Conservation (phyloP, 306 rosid genomes). For the Malus asiatica region DNA sequence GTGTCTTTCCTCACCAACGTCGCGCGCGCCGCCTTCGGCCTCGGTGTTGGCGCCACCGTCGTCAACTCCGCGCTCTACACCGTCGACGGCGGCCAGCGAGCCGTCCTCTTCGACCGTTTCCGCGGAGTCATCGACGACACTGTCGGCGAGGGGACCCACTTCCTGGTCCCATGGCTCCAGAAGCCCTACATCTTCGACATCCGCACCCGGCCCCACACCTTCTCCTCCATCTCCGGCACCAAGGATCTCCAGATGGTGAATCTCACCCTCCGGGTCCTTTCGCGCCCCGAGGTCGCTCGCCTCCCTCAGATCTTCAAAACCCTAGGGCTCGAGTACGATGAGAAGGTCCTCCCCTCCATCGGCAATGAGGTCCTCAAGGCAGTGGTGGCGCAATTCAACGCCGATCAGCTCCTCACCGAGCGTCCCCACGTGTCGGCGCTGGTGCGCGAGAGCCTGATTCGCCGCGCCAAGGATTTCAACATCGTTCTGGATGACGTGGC, state of each 20-base stretch:
- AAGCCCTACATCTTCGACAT: constrained; percentile 90
- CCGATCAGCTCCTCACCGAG: constrained; percentile 88
- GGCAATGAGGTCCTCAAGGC: constrained; percentile 88
- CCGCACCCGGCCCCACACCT: constrained; percentile 79
- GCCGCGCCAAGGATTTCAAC: constrained; percentile 78
- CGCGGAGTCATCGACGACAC: constrained; percentile 70
- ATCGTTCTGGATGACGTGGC: constrained; percentile 83
- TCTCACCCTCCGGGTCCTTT: constrained; percentile 72
- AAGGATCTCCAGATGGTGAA: constrained; percentile 93
- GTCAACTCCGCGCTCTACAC: constrained; percentile 69
- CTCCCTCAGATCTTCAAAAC: constrained; percentile 70
- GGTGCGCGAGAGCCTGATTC: constrained; percentile 65
- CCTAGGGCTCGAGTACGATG: constrained; percentile 90
- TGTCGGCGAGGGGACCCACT: constrained; percentile 70
- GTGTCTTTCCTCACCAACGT: constrained; percentile 49
- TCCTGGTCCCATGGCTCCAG: constrained; percentile 91
- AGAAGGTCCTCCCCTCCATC: constrained; percentile 86
- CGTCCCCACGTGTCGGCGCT: constrained; percentile 80
- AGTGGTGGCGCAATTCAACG: constrained; percentile 87
- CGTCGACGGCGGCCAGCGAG: constrained; percentile 94
- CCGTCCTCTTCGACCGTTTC: constrained; percentile 87
- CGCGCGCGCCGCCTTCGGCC: constrained; percentile 67
- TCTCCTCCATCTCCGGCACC: constrained; percentile 83
- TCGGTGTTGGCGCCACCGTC: constrained; percentile 48
- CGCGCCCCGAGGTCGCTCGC: constrained; percentile 67